Base-by-base conservation (phyloP, 768 basidiomycete species). In the Mycena polygramma region DNA sequence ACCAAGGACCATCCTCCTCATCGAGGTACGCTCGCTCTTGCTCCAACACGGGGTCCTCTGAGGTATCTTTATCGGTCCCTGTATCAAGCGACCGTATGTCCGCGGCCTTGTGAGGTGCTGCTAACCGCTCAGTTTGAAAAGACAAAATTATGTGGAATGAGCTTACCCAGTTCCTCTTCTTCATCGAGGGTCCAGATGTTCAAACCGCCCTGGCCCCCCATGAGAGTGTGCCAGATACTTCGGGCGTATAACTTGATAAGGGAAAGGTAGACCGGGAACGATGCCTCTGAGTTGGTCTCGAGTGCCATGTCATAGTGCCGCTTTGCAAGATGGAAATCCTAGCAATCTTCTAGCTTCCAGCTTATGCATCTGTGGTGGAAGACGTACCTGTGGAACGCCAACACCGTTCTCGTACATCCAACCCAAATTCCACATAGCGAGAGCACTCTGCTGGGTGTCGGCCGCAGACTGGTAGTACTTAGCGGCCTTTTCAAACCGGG, bases 331-430 rank as follows among this genome's bases (percentile, higher is more conserved):
- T 98, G 93, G 84, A 95, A 99, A 80, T 99, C 98, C 92, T 96
- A 73, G 17, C 11, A 22, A 60, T 19, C 10, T 61, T 36, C 62
- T 13, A 43, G 63, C 36, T 30, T 30, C 43, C 49, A 43, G 19
- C 1, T 43, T 24, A 55, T 58, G 17, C 19, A 48, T 43, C 30
- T 68, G 54, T 43, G 55, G 36, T 36, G 37, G 14, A 37, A 53
- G 8, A 37, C 55, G 71, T 70, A 94, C 95, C 86, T 94, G 92
- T 30, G 93, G 90, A 0, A 99, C 94, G 3, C 98, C 98, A 24
- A 94, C 79, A 0, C 98, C 98, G 75, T 96, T 95, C 82, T 99
- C 97, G 79, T 98, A 99, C 98, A 99, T 99, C 94, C 95, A 98
- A 2, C 97, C 98, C 14, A 99, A 82, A 77, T 98, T 98, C 96